Percentiles rank a stretch among this genome's conserved stretches.
Conservation (phyloP, 116 monocot species). For the Dioscorea cayenensis region DNA sequence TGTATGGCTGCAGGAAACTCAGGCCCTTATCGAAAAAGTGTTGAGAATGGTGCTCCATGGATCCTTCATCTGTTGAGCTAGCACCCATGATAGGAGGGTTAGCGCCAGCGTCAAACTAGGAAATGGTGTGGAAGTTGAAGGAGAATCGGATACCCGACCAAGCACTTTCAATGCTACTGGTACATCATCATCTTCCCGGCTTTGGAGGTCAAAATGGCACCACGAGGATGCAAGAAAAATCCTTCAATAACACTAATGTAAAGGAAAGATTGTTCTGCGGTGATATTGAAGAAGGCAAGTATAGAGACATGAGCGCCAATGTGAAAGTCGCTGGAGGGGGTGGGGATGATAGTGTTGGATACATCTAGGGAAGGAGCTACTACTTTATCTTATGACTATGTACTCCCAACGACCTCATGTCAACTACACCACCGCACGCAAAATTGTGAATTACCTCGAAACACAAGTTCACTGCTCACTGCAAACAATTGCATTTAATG, state of each 20-base stretch:
- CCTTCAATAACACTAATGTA: neutral
- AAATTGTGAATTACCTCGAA: too few relatives aligned
- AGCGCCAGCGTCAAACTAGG: neutral
- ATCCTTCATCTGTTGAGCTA: neutral
- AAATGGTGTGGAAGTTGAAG: neutral
- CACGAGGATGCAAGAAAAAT: neutral
- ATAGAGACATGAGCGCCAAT: neutral
- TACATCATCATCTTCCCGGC: neutral
- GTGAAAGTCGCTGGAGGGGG: conserved; percentile 5
- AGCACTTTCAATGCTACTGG: neutral
- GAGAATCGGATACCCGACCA: neutral
- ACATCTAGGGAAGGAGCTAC: neutral
- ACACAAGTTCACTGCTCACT: too few relatives aligned
- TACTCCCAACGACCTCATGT: conserved; percentile 15
- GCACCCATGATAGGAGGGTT: neutral
- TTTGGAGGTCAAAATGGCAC: neutral
- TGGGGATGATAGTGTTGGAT: conserved; percentile 13
- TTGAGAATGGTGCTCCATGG: neutral
- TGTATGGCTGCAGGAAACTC: neutral
- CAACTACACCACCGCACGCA: neutral
- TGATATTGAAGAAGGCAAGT: neutral
- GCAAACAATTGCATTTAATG: too few relatives aligned
- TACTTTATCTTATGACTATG: conserved; percentile 9
- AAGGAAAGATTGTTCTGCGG: neutral
- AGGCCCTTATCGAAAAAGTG: neutral